Conservation (phyloP, 208 protist species). For the Trypanosoma rangeli region DNA sequence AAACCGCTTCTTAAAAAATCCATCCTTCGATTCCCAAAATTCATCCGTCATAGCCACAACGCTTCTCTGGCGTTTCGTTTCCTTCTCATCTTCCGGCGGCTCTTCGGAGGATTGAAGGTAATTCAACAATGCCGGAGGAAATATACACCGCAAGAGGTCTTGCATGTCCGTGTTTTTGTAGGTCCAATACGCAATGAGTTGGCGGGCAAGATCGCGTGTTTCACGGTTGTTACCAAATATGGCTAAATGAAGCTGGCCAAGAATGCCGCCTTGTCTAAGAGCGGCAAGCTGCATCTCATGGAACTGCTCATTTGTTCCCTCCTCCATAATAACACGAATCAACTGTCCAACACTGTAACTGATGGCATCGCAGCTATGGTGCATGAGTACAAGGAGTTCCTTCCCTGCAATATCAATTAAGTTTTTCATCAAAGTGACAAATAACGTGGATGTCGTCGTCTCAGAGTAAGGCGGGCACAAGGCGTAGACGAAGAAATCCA, state of each 20-base stretch:
- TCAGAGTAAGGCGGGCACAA: conserved; percentile 91
- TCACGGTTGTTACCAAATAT: conserved; percentile 65
- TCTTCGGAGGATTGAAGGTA: conserved; percentile 83
- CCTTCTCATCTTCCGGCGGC: conserved; percentile 53
- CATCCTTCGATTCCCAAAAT: conserved; percentile 63
- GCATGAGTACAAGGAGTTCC: conserved; percentile 75
- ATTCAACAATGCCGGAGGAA: conserved; percentile 81
- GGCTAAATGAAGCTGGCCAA: conserved; percentile 86
- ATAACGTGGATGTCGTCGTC: conserved; percentile 75
- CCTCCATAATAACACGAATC: conserved; percentile 89
- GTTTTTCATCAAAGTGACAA: conserved; percentile 58
- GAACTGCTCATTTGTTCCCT: conserved; percentile 85
- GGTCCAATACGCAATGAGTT: conserved; percentile 88
- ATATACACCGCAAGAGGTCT: conserved; percentile 86
- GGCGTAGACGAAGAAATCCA: conserved; percentile 91
- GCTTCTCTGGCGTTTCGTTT: conserved; percentile 41
- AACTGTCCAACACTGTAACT: conserved; percentile 86
- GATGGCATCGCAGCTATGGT: conserved; percentile 78
- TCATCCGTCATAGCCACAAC: conserved; percentile 58
- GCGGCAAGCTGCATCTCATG: conserved; percentile 77
- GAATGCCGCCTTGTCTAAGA: conserved; percentile 82
- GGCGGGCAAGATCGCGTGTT: conserved; percentile 78
- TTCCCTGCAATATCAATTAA: conserved; percentile 72
- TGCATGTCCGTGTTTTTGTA: conserved; percentile 72
- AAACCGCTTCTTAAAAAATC: conserved; percentile 84